A percentile compares a stretch with the other conserved stretches of the same genome.
Evolutionary conservation across 2,329 filamentous ascomycete genomes (phyloP).

Genomic region (Colletotrichum tabaci): DNA sequence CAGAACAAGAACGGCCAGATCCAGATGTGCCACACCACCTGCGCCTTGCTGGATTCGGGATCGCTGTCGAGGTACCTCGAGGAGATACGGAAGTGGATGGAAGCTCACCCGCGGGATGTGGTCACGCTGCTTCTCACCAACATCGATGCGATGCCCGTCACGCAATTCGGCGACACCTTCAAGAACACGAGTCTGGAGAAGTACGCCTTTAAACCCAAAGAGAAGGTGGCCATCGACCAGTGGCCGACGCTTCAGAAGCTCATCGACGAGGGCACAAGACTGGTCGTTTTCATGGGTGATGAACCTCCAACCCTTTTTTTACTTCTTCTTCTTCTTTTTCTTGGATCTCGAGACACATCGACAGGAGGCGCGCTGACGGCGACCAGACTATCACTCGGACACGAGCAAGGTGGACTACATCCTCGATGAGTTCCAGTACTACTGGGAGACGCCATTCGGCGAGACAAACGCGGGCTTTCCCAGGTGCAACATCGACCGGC

Average conservation of each 20-base stretch:
- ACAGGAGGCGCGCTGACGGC: slow-evolving; percentile 38
- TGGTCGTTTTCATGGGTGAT: slow-evolving; percentile 80
- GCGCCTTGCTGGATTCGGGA: slow-evolving; percentile 72
- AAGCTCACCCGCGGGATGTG: slow-evolving; percentile 71
- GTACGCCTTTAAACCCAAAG: slow-evolving; percentile 69
- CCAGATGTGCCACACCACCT: slow-evolving; percentile 76
- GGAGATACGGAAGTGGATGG: slow-evolving; percentile 73
- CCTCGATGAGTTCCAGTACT: slow-evolving; percentile 74
- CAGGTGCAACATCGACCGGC: slow-evolving; percentile 77
- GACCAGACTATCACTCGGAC: slow-evolving; percentile 71
- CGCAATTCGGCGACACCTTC: slow-evolving; percentile 70
- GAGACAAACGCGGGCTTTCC: slow-evolving; percentile 72
- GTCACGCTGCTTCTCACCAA: slow-evolving; percentile 76
- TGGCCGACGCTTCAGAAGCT: slow-evolving; percentile 81
- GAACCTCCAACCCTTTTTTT: no score
- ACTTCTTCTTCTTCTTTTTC: slow-evolving; percentile 2
- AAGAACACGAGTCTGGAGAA: slow-evolving; percentile 67
- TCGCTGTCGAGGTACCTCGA: slow-evolving; percentile 68
- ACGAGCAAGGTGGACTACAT: slow-evolving; percentile 71
- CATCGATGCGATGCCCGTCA: slow-evolving; percentile 69
- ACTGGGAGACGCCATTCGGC: slow-evolving; percentile 82
- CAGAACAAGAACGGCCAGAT: slow-evolving; percentile 67
- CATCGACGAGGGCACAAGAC: slow-evolving; percentile 73
- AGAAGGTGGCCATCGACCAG: slow-evolving; percentile 59
- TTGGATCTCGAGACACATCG: background rate